phyloP scores from a whole-genome alignment of 73 alveolate species.

The Diophrys sp. region DNA sequence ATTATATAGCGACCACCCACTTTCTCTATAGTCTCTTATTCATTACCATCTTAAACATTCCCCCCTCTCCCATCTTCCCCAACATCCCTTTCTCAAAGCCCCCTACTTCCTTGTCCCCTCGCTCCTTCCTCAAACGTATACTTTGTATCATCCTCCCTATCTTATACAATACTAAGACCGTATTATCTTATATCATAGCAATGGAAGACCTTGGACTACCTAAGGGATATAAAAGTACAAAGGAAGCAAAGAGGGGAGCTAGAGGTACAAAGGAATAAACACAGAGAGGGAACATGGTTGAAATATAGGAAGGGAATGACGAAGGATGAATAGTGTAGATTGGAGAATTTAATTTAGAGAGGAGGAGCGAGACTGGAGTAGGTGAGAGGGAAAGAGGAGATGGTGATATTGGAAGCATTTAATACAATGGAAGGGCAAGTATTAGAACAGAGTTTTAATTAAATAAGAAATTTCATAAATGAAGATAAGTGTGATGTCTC shows the following conservation, averaged over 20 bases:
- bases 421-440: conserved; percentile 7
- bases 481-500: neutral
- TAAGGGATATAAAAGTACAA: conserved; percentile 60
- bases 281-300: no score
- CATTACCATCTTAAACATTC: no score
- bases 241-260: conserved; percentile 51
- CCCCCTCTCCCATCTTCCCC: conserved; percentile 68
- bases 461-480: neutral
- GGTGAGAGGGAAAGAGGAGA: conserved; percentile 13
- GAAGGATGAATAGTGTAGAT: no score
- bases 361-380: conserved; percentile 3
- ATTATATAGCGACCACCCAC: no score
- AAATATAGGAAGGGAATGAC: no score
- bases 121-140: conserved; percentile 55
- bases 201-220: conserved; percentile 68
- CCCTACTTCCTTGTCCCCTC: conserved; percentile 51
- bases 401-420: conserved; percentile 37
- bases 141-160: conserved; percentile 54
- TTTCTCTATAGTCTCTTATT: no score
- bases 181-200: conserved; percentile 54
- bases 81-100: conserved; percentile 59
- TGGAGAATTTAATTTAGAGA: no score
- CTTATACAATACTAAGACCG: conserved; percentile 51
- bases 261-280: neutral
- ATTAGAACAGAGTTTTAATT: neutral